Evolutionary conservation across 2,329 filamentous ascomycete genomes (phyloP).

Genomic region (Colletotrichum horii): DNA sequence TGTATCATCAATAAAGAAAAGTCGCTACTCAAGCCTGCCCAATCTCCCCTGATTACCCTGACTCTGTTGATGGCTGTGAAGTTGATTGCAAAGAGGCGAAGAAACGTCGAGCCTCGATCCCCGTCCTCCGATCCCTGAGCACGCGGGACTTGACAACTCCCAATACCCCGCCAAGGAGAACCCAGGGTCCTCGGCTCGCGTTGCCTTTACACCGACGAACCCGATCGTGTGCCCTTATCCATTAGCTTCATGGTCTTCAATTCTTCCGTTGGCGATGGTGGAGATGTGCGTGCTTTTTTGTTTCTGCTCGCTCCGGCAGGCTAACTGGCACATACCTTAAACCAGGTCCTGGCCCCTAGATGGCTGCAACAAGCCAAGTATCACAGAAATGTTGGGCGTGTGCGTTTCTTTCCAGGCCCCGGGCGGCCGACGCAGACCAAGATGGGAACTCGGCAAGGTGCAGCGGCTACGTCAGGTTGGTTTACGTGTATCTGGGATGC

Average conservation of each 20-base stretch:
- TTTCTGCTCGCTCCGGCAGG: not conserved
- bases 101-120: not conserved
- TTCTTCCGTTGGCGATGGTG: not conserved
- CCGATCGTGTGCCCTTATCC: not conserved
- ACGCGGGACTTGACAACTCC: not conserved
- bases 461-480: not conserved
- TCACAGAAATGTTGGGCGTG: not conserved
- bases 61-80: not conserved
- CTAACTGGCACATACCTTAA: not conserved
- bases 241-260: not conserved
- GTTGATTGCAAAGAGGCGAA: not conserved
- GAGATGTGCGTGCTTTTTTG: not conserved
- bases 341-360: not conserved
- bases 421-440: not conserved
- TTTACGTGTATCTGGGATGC: too few relatives aligned
- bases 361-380: not conserved
- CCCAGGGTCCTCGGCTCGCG: conserved; percentile 12
- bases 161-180: not conserved
- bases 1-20: not conserved
- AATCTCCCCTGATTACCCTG: not conserved
- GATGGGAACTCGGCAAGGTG: not conserved
- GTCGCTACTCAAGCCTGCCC: not conserved
- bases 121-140: not conserved
- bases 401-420: not conserved
- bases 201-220: not conserved